Evolutionary conservation across 306 rosid genomes (phyloP), one percentile per base, ranked within the genome.

Genomic region (Amphicarpaea edgeworthii): DNA sequence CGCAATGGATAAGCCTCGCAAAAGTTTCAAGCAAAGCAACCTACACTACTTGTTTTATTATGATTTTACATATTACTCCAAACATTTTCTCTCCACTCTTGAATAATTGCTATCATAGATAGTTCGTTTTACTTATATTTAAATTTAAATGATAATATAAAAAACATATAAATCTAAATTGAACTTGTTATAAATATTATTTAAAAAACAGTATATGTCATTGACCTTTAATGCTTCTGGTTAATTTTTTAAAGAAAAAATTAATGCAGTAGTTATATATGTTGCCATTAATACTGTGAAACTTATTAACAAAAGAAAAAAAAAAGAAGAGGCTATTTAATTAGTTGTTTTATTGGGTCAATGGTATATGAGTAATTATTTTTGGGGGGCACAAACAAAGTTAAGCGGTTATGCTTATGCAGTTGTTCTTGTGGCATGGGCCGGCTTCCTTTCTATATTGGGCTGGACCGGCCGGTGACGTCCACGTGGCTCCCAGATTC

Each of bases 371-470:
- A 30, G 37, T 30, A 30, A 30, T 30, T n/a, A n/a, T n/a, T n/a
- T 24, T 30, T 30, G 37, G 34, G 37, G 28, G 28, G 28, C 28
- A 24, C 28, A 24, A 24, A n/a, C n/a, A n/a, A n/a, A n/a, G n/a
- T n/a, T n/a, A n/a, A n/a, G n/a, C n/a, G n/a, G n/a, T n/a, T n/a
- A n/a, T n/a, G n/a, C n/a, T n/a, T n/a, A 24, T 24, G 28, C 28
- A 24, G 38, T 17, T 16, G 4, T 75, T 51, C 34, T 60, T 64
- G 80, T 76, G 8, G 4, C 30, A 64, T 54, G 81, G 68, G 81
- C 67, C 75, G 81, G 81, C 81, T 24, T 67, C 66, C 0, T 65
- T 14, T 24, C 7, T 41, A 12, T 3, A 51, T 38, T 77, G 59
- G 75, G 68, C 75, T 12, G 60, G 23, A 6, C 81, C 60, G 59